These are phyloP conservation scores for Erodium maritimum DNA, from an alignment of 345 rosid genomes.

Conservation along the genomic window DNA sequence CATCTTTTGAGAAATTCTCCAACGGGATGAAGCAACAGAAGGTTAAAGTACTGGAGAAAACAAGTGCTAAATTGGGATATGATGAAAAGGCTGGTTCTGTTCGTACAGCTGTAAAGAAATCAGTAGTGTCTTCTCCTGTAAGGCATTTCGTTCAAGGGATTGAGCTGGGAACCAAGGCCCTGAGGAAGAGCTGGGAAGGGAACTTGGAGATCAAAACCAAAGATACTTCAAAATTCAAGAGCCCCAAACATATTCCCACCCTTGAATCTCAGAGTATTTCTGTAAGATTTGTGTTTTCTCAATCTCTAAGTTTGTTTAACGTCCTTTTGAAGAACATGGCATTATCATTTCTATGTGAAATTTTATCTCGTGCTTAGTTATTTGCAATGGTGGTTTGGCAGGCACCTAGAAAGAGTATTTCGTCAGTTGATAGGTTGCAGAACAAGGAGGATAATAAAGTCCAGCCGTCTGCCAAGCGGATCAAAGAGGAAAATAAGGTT, in stretches of 20 bases:
- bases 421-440: slow-evolving; percentile 48
- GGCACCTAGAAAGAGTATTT: slow-evolving; percentile 69
- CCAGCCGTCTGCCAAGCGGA: slow-evolving; percentile 31
- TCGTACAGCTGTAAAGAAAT: slow-evolving; percentile 35
- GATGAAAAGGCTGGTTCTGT: slow-evolving; percentile 41
- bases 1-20: slow-evolving; percentile 75
- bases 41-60: slow-evolving; percentile 46
- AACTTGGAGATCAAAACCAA: slow-evolving; percentile 51
- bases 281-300: slow-evolving; percentile 33
- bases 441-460: slow-evolving; percentile 49
- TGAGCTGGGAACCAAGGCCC: slow-evolving; percentile 78
- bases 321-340: background rate
- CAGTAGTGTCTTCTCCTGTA: slow-evolving; percentile 28
- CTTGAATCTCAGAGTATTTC: slow-evolving; percentile 45
- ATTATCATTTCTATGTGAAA: too few relatives aligned
- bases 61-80: slow-evolving; percentile 31
- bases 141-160: slow-evolving; percentile 60
- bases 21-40: slow-evolving; percentile 73
- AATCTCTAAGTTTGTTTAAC: background rate
- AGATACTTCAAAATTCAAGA: slow-evolving; percentile 33
- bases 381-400: slow-evolving; percentile 12
- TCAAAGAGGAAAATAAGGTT: slow-evolving; percentile 45
- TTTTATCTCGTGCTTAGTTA: background rate
- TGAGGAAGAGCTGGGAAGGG: slow-evolving; percentile 99
- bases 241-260: slow-evolving; percentile 32